These are phyloP conservation scores for Lactarius pseudohatsudake DNA, from an alignment of 768 basidiomycete genomes.

Conservation along the genomic window DNA sequence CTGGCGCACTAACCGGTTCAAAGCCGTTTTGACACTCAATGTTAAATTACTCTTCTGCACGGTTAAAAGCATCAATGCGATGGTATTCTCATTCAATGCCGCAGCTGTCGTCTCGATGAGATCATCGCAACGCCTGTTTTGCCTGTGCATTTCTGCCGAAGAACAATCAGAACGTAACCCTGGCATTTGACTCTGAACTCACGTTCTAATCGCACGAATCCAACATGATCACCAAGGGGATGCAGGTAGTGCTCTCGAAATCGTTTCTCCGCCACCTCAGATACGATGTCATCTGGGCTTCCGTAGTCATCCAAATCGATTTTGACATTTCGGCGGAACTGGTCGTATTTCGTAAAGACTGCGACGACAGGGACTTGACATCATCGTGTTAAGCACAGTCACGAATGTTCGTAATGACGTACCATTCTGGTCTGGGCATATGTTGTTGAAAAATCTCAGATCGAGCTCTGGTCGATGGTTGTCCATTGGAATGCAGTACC, in stretches of 20 bases:
- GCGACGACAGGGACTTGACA: neutral
- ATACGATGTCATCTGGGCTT: no score
- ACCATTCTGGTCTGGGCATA: neutral
- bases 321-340: no score
- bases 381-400: neutral
- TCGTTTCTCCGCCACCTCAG: no score
- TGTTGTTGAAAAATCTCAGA: neutral
- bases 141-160: neutral
- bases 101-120: neutral
- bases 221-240: no score
- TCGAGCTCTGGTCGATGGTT: neutral
- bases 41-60: neutral
- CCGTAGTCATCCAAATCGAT: no score
- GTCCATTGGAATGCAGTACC: neutral
- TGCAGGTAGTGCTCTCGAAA: no score
- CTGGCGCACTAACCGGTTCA: neutral
- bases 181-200: neutral
- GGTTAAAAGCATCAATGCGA: neutral
- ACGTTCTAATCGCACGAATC: no score
- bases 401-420: neutral
- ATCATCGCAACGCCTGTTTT: neutral
- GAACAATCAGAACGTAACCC: neutral
- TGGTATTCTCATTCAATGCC: neutral
- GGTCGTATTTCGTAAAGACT: no score
- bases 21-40: neutral